Evolutionary conservation across 345 rosid species (phyloP).

Genomic region (Balakata baccata): DNA sequence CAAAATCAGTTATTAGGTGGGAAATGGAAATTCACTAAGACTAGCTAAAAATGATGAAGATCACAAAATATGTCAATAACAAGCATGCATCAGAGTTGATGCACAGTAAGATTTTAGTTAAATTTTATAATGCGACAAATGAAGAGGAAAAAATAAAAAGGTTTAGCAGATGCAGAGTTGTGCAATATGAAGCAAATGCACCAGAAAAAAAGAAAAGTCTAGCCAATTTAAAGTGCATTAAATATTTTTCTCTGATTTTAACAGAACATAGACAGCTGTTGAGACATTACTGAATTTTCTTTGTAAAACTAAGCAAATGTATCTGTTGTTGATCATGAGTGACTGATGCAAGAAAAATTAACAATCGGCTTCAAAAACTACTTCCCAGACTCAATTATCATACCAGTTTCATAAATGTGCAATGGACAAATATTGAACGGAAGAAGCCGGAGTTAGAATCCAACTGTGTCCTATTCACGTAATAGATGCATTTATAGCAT

Average conservation of each 20-base stretch:
- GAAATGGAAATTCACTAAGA: not conserved
- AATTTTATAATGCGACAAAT: not conserved
- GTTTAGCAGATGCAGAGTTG: not conserved
- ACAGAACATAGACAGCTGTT: not conserved
- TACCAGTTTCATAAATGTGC: not conserved
- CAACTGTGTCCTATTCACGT: not conserved
- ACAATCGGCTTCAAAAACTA: not conserved
- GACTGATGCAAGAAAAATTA: not conserved
- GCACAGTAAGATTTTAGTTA: not conserved
- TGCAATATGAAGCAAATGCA: slow-evolving; percentile 6
- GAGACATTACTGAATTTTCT: too few relatives aligned
- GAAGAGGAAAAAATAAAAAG: not conserved
- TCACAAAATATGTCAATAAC: slow-evolving; percentile 1
- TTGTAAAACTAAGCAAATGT: not conserved
- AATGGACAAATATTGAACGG: too few relatives aligned
- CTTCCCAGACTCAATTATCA: not conserved
- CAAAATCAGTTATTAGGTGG: not conserved
- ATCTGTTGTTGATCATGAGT: not conserved
- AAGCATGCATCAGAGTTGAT: not conserved
- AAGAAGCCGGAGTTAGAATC: not conserved
- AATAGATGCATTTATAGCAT: slow-evolving; percentile 5
- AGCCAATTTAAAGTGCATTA: not conserved
- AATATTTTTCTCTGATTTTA: not conserved
- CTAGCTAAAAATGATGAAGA: not conserved
- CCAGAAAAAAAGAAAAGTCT: not conserved